Base-by-base conservation (phyloP, 441 rosid genomes). In the Theobroma grandiflorum region DNA sequence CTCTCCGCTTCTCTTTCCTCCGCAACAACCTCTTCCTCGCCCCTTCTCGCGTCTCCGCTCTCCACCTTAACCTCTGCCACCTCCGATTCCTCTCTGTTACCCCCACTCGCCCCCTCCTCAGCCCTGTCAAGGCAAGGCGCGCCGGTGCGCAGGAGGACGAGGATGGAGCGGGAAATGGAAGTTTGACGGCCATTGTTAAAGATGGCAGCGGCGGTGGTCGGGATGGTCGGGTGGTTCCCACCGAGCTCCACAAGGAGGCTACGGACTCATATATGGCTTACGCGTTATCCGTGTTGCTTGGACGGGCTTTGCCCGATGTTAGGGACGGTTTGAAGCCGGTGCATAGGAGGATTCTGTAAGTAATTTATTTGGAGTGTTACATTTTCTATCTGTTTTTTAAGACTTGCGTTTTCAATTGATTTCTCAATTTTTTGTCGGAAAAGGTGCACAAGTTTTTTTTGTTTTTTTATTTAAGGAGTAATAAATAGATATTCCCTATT, bases 241-340 rank as follows among this genome's bases (percentile, higher is more conserved):
- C 83, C n/a, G 99, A 92, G 90, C 97, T 96, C 37, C 98, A 93
- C 65, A 92, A 90, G 86, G 99, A 96, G 82, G 98, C 98, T 64
- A 93, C 97, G 0, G 97, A 90, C 47, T 93, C 99, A 6, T 96
- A 96, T 79, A 85, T 96, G 95, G 76, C 99, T 0, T 96, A 96
- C 6, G 98, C 99, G 0, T 91, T 96, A 86, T 96, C 99, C 2
- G 99, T 96, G 73, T 80, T 95, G 79, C 98, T 96, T 35, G 99
- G 99, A 31, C 92, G 98, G 11, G 98, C 98, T 70, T 85, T 96
- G 84, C 99, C 99, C 0, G 98, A 96, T 79, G 98, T 92, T 20
- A 84, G 98, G 82, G 99, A 96, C 22, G 98, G 99, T 15, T 82
- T 96, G 78, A 96, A 96, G 87, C 98, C 99, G 0, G 99, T 96